phyloP scores from a whole-genome alignment of 768 basidiomycete genomes.

The Floccularia luteovirens region DNA sequence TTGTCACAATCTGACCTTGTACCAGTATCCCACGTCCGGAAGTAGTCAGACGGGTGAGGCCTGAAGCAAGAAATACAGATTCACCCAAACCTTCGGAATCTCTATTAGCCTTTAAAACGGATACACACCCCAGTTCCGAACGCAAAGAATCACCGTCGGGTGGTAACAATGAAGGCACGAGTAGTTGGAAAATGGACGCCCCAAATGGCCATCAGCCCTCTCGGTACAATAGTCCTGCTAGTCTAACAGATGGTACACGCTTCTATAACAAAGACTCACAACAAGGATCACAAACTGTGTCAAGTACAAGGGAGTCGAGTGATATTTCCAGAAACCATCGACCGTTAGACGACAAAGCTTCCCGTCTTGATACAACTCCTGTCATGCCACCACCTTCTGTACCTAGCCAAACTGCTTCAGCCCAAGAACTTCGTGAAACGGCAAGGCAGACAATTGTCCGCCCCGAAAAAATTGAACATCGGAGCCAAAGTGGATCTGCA shows the following conservation, averaged over 20 bases:
- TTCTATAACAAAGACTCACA: constrained; percentile 5
- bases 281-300: neutral
- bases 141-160: neutral
- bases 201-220: constrained; percentile 6
- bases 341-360: constrained; percentile 29
- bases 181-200: no score
- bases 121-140: neutral
- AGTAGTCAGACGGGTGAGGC: constrained; percentile 58
- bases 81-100: constrained; percentile 20
- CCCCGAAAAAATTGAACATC: constrained; percentile 32
- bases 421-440: constrained; percentile 75
- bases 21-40: constrained; percentile 70
- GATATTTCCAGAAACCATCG: constrained; percentile 30
- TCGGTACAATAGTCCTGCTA: constrained; percentile 19
- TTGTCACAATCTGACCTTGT: neutral
- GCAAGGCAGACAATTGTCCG: constrained; percentile 60
- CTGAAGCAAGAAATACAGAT: constrained; percentile 27
- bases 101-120: neutral
- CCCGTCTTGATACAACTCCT: constrained; percentile 29
- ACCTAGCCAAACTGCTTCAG: constrained; percentile 73
- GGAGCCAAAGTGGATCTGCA: constrained; percentile 42
- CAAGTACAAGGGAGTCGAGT: constrained; percentile 3
- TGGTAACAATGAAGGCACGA: neutral
- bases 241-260: constrained; percentile 11
- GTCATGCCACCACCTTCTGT: constrained; percentile 71